Conservation (phyloP, 129 eudicot species). For the Pittosporum tobira region DNA sequence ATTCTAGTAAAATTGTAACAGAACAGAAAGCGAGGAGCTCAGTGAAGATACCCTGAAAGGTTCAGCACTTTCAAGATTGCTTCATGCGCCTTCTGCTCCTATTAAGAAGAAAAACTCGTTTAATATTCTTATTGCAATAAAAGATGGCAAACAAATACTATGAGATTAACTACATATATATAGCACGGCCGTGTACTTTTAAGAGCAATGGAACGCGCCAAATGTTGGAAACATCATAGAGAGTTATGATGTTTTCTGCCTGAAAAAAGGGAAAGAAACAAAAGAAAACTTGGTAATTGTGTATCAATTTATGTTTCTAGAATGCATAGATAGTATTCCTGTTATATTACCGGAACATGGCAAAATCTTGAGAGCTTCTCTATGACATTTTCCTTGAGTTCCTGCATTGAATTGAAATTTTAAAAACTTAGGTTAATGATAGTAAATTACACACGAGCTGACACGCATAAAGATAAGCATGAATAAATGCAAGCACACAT, state of each 20-base stretch:
- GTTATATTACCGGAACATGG: slow-evolving; percentile 80
- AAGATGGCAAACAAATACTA: neutral
- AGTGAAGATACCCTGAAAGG: slow-evolving; percentile 50
- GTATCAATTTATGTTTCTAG: neutral
- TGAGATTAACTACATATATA: slow-evolving; percentile 6
- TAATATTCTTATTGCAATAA: slow-evolving; percentile 7
- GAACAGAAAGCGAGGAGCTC: neutral
- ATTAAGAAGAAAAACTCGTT: slow-evolving; percentile 2
- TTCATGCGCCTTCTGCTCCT: slow-evolving; percentile 98
- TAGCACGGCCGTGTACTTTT: slow-evolving; percentile 33
- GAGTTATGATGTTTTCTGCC: slow-evolving; percentile 65
- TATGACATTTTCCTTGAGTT: slow-evolving; percentile 65
- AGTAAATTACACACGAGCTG: neutral
- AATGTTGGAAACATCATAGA: slow-evolving; percentile 84
- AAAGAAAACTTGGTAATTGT: no score
- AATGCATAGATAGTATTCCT: neutral
- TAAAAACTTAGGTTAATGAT: neutral
- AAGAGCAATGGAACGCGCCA: slow-evolving; percentile 89
- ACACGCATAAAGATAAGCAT: neutral
- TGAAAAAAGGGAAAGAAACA: slow-evolving; percentile 13
- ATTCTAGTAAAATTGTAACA: neutral
- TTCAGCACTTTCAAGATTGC: slow-evolving; percentile 78
- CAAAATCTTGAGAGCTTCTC: slow-evolving; percentile 95
- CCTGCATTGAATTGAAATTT: slow-evolving; percentile 35
- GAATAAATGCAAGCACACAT: neutral